Conservation (phyloP, 2,329 filamentous ascomycete genomes). For the Lachnellula arida region DNA sequence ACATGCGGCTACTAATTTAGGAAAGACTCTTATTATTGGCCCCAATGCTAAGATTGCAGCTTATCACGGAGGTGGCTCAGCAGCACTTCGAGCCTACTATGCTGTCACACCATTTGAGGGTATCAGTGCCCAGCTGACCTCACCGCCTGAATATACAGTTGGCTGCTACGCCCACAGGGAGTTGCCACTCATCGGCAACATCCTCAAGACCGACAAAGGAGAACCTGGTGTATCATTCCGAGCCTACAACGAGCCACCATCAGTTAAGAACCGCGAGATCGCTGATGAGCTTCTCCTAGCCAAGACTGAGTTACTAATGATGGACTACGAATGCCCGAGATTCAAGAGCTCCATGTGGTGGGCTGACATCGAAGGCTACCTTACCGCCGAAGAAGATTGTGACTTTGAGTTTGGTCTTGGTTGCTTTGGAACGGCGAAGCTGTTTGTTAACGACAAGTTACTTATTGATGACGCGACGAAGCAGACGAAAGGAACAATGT, state of each 20-base stretch:
- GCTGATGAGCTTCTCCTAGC: slow-evolving; percentile 22
- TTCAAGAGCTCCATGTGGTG: slow-evolving; percentile 36
- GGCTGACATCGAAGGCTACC: slow-evolving; percentile 35
- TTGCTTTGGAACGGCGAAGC: slow-evolving; percentile 32
- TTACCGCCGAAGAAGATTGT: slow-evolving; percentile 28
- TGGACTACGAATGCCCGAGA: slow-evolving; percentile 43
- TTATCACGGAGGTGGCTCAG: slow-evolving; percentile 36
- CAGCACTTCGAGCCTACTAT: slow-evolving; percentile 29
- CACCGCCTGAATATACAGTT: slow-evolving; percentile 47
- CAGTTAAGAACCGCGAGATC: slow-evolving; percentile 13
- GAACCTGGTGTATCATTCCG: slow-evolving; percentile 51
- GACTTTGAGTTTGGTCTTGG: slow-evolving; percentile 32
- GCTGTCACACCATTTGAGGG: slow-evolving; percentile 70
- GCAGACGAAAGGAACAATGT: slow-evolving; percentile 31
- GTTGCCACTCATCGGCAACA: slow-evolving; percentile 52
- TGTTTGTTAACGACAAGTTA: slow-evolving; percentile 34
- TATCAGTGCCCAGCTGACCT: slow-evolving; percentile 51
- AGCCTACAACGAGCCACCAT: slow-evolving; percentile 25
- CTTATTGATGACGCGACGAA: slow-evolving; percentile 34
- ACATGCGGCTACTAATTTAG: neutral
- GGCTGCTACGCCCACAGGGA: slow-evolving; percentile 62
- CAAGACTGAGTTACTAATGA: slow-evolving; percentile 25
- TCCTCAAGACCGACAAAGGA: slow-evolving; percentile 48
- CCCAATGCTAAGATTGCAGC: slow-evolving; percentile 53
- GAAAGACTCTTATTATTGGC: slow-evolving; percentile 49